Evolutionary conservation across 345 rosid genomes (phyloP), one percentile per base, ranked within the genome.

Genomic region (Iberis pinnata): DNA sequence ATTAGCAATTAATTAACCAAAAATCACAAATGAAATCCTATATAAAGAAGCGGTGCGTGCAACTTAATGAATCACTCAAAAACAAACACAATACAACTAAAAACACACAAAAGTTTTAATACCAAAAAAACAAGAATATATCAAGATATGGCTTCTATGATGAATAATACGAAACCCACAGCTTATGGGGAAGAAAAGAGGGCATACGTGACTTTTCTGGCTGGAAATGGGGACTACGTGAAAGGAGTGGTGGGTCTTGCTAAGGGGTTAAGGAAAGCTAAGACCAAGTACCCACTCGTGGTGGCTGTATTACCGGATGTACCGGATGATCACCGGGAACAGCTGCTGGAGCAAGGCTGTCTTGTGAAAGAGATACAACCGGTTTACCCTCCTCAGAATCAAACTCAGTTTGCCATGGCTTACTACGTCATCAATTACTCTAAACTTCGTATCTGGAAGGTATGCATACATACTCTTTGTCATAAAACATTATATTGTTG

Each of bases 401-500:
- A 81, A 65, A 84, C 93, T 7, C 73, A 69, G 57, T 84, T 81
- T 9, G 88, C 89, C 47, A 79, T 84, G 94, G 78, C 81, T 22
- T 78, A 84, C 40, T 84, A 84, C 20, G 89, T 84, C 44, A 84
- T 84, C 73, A 84, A 81, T 69, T 84, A 84, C 73, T 79, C 86
- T 65, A 81, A 84, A 67, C 86, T 84, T 40, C 84, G 94, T 58
- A 84, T 84, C 9, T 84, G 94, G 93, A 75, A 84, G 80, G 93
- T 81, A 22, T 6, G n/a, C n/a, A n/a, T n/a, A n/a, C n/a, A n/a
- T n/a, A n/a, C n/a, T n/a, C n/a, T n/a, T n/a, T n/a, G n/a, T n/a
- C n/a, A n/a, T n/a, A n/a, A n/a, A n/a, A n/a, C n/a, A n/a, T n/a
- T n/a, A n/a, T n/a, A n/a, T n/a, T n/a, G n/a, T n/a, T n/a, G n/a